Base-by-base conservation (phyloP, 148 eudicot species). In the Arctostaphylos glauca region DNA sequence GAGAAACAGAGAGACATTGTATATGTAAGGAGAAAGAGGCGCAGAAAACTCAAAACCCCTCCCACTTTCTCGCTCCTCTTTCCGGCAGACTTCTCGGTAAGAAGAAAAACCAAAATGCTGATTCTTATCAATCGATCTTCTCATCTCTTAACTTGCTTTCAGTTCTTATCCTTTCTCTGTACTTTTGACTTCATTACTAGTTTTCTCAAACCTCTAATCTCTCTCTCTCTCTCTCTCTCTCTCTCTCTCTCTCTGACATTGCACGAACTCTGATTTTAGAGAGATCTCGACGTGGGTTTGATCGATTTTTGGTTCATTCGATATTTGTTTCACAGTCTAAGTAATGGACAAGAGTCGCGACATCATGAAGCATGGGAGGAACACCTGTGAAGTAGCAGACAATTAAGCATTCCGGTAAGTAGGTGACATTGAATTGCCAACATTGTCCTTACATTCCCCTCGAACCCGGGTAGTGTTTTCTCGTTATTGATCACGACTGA, bases 11-110 rank as follows among this genome's bases (percentile, higher is more conserved):
- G 31, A 52, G 64, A 31, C 38, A 31, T 31, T 31, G 38, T 31
- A 31, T 31, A 31, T 31, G 38, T 31, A 31, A 31, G 38, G 38
- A 31, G 38, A 31, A 31, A 31, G 38, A 31, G 38, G 38, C 38
- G 38, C 38, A 14, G 62, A 41, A 77, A 77, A 76, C 60, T 71
- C 81, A 78, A 78, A 78, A 38, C 80, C 76, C 85, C 14, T 47
- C 74, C 66, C 68, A 49, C 60, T 83, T 83, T 79, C 75, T 71
- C 46, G 83, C 9, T 81, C 38, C 60, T 78, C 85, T 79, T 83
- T 84, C 73, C 83, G 86, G 62, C 86, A 43, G 72, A 62, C 71
- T 80, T 84, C 74, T 56, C 74, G 60, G 83, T 59, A 49, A 71
- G 64, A 12, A 47, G 68, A 3, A 64, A 75, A 83, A 82, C 53